Evolutionary conservation across 2,329 filamentous ascomycete genomes (phyloP), one percentile per base, ranked within the genome.

Genomic region (Orbilia oligospora): DNA sequence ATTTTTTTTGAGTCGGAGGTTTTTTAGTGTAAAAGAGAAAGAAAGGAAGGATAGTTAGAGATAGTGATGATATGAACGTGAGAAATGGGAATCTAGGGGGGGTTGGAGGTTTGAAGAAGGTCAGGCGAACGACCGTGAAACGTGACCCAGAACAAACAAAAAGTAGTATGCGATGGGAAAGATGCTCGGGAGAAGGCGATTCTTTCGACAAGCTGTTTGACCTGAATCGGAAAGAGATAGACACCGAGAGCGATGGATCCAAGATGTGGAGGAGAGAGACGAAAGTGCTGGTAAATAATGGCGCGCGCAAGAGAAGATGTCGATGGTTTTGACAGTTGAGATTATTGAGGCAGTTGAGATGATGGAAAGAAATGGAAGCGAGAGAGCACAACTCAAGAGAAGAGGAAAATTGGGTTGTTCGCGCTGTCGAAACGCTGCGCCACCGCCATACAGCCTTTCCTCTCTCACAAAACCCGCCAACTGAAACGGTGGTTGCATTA

Each of bases 61-160:
- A 46, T 18, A 46, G 44, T 18, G n/a, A 46, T 46, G 18, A 46
- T 46, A 46, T 46, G 6, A 46, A 20, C 44, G 44, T 5, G 10
- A 20, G 44, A 46, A n/a, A 20, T 12, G 44, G 22, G 41, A 61
- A 56, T 41, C 16, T 61, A 24, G 53, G 30, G 44, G 36, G 44
- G 22, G 27, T 30, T 24, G 18, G 16, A 63, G 22, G 20, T 55
- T 22, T 38, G 51, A 14, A 44, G 30, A 14, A 44, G 30, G 71
- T 49, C 53, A 68, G 71, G 63, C 56, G 63, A 70, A 76, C 9
- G 56, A 61, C 66, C 72, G 72, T 76, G 72, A 71, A 76, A 76
- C 72, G 72, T 76, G 72, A 76, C 72, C 72, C 36, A 51, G 49
- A 20, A 20, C 72, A 66, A 70, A 64, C 71, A 70, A 76, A 76